Base-by-base conservation (phyloP, 2,329 filamentous ascomycete species). In the Paecilomyces niveus region DNA sequence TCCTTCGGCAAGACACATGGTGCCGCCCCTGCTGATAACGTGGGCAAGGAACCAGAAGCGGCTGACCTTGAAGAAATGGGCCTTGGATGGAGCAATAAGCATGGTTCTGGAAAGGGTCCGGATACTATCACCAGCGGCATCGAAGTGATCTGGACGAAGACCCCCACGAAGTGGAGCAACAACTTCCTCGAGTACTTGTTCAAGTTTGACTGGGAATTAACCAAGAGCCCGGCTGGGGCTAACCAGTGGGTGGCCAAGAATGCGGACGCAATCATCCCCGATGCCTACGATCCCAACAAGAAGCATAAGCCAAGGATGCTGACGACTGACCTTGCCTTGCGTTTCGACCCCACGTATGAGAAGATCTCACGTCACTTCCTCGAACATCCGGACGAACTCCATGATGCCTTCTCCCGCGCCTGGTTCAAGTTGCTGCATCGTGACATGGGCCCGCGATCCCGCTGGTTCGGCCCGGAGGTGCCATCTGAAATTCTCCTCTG, bases 391-490 rank as follows among this genome's bases (percentile, higher is more conserved):
- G 81, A 88, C 53, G 76, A 89, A 78, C 81, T 92, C 45, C 81
- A 80, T 57, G 85, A 90, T 61, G 85, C 83, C 8, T 92, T 92
- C 68, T 80, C 82, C 22, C 83, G 84, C 54, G 89, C 89, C 13
- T 92, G 89, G 89, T 92, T 90, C 83, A 92, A 92, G 84, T 83
- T 92, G 50, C 80, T 89, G 33, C 89, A 92, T 78, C 88, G 89
- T 77, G 89, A 92, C 72, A 83, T 92, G 76, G 89, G 89, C 15
- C 89, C 89, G 51, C 79, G 83, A 57, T 71, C 81, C 24, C 87
- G 87, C 70, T 92, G 89, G 80, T 68, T 91, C 53, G 89, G 89
- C 31, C 89, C 89, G 1, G 89, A 92, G 74, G 79, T 90, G 18
- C 88, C 89, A 54, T 77, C 80, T 56, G 87, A 92, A 79, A 78